These are phyloP conservation scores for Inosperma sp. DNA, from an alignment of 768 basidiomycete species.

Conservation along the genomic window DNA sequence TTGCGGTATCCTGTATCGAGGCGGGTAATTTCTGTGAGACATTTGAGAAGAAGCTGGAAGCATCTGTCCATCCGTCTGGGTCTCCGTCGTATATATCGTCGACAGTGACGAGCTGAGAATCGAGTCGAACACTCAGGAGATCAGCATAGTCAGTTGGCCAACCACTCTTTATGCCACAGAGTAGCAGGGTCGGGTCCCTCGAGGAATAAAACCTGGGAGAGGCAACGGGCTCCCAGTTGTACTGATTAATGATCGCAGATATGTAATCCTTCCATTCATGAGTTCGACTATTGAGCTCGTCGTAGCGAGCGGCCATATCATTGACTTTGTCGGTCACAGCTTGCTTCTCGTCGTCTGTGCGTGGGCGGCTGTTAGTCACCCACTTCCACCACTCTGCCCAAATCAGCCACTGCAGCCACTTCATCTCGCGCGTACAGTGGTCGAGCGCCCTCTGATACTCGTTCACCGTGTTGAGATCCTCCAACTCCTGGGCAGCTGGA, in stretches of 20 bases:
- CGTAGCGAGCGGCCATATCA: not conserved
- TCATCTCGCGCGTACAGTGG: not conserved
- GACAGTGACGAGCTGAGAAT: not conserved
- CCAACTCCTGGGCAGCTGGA: not conserved
- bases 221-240: not conserved
- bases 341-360: not conserved
- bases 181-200: not conserved
- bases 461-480: not conserved
- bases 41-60: not conserved
- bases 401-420: not conserved
- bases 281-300: not conserved
- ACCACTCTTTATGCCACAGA: not conserved
- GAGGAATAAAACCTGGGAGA: not conserved
- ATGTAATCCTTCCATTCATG: not conserved
- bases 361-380: not conserved
- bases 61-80: not conserved
- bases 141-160: not conserved
- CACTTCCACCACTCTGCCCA: not conserved
- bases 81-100: not conserved
- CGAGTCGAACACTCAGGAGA: not conserved
- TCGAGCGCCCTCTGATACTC: not conserved
- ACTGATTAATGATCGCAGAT: not conserved
- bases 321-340: not conserved
- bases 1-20: not conserved
- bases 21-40: not conserved